Evolutionary conservation across 1,139 yeast species (phyloP).

Genomic region (Geotrichum macrosporum): DNA sequence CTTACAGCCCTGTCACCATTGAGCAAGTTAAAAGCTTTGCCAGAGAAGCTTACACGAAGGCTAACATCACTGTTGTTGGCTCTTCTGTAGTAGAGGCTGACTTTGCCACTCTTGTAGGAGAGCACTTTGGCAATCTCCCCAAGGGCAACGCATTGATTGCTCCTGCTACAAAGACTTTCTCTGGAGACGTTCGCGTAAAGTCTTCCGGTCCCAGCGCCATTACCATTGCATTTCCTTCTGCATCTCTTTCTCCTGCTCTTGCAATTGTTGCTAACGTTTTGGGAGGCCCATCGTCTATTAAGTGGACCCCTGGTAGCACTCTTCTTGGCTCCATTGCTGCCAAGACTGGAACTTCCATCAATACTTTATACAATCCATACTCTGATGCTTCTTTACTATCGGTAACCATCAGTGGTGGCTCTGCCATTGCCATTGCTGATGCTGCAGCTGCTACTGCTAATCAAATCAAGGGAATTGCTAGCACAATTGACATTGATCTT

Average conservation of each 20-base stretch:
- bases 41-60: conserved; percentile 59
- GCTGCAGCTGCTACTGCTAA: conserved; percentile 57
- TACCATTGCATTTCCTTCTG: conserved; percentile 75
- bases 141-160: conserved; percentile 49
- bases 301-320: conserved; percentile 47
- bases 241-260: conserved; percentile 60
- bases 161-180: conserved; percentile 45
- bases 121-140: conserved; percentile 61
- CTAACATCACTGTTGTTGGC: conserved; percentile 67
- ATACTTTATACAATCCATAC: conserved; percentile 60
- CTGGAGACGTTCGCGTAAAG: conserved; percentile 77
- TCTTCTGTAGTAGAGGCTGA: conserved; percentile 72
- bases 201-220: conserved; percentile 63
- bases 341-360: conserved; percentile 50
- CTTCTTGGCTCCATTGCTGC: conserved; percentile 46
- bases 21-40: conserved; percentile 70
- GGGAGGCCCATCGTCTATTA: conserved; percentile 43
- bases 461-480: conserved; percentile 54
- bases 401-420: conserved; percentile 57
- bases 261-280: conserved; percentile 70
- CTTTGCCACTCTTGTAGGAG: conserved; percentile 60
- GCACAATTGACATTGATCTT: conserved; percentile 39
- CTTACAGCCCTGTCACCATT: conserved; percentile 51
- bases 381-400: conserved; percentile 79
- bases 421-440: conserved; percentile 54